Conservation (phyloP, 352 stramenopile genomes). For the Pythium coloratum region DNA sequence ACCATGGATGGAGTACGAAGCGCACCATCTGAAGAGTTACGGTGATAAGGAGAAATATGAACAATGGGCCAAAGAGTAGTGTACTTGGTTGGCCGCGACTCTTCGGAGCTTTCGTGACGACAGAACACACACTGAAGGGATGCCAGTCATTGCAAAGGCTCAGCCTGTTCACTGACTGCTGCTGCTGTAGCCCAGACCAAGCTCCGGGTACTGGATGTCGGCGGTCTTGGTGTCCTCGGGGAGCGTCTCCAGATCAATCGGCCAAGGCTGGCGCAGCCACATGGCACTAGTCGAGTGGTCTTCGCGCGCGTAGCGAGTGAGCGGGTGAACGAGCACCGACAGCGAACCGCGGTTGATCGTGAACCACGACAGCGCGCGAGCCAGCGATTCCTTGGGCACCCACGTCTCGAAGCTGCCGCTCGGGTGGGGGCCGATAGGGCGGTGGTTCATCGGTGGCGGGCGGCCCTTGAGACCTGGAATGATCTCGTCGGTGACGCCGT, state of each 20-base stretch:
- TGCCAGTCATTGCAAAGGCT: conserved; percentile 4
- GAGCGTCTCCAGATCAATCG: conserved; percentile 41
- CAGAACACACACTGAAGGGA: not conserved
- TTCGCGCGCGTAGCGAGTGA: conserved; percentile 54
- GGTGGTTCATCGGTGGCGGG: conserved; percentile 53
- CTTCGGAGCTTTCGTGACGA: not conserved
- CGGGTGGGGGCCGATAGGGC: conserved; percentile 56
- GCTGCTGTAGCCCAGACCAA: conserved; percentile 58
- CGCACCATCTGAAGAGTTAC: not conserved
- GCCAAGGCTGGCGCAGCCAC: conserved; percentile 51
- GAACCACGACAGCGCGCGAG: conserved; percentile 62
- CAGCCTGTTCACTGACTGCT: not conserved
- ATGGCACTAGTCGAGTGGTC: conserved; percentile 59
- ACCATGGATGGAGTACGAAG: not conserved
- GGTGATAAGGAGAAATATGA: too few species aligned
- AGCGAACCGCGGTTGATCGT: conserved; percentile 59
- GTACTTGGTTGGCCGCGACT: not conserved
- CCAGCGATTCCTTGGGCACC: conserved; percentile 62
- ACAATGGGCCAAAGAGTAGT: not conserved
- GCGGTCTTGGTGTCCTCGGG: conserved; percentile 35
- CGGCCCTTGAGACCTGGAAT: conserved; percentile 32
- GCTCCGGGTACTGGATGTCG: conserved; percentile 53
- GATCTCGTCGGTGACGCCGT: conserved; percentile 40
- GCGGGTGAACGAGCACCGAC: conserved; percentile 60
- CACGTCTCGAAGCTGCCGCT: conserved; percentile 73